Evolutionary conservation across 1,284 basidiomycete species (phyloP), one percentile per base, ranked within the genome.

Genomic region (Dichomitus squalens): DNA sequence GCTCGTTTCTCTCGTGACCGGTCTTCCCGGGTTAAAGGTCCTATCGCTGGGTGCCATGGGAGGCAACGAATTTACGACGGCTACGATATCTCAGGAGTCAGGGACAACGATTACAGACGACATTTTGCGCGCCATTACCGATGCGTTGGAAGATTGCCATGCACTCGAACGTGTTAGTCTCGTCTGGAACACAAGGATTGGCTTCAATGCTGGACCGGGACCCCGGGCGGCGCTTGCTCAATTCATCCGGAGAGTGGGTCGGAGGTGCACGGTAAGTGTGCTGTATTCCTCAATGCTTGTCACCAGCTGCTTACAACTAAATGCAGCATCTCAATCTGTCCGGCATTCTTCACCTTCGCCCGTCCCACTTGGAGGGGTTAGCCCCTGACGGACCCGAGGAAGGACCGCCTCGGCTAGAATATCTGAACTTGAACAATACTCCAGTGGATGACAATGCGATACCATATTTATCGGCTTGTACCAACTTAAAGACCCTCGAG

Each of bases 41-140:
- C 73, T 90, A 5, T 74, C 80, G 7, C 66, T 89, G n/a, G 88
- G 85, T 34, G 86, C 85, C 1, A 70, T 90, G 44, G 86, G 87
- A 6, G 76, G 74, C 1, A 75, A 74, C 16, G 76, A 76, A 55
- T 79, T 79, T 35, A 75, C 78, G 20, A 76, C 73, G 43, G 69
- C 74, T 14, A 74, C 78, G 0, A 76, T 81, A 20, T 70, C 74
- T 21, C 82, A 80, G 58, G 72, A 76, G 7, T 74, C 79, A 5
- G 76, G 78, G 12, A 78, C 85, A 75, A 86, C 81, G 2, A 73
- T 90, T 70, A 83, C 74, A 16, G 84, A 88, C 65, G 67, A 74
- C 4, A 70, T 70, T 0, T 75, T 90, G n/a, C 57, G 56, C 4
- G 68, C 68, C 9, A 70, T 88, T 18, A 81, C 82, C 3, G 70